These are phyloP conservation scores for Coccomyxa sp. DNA, from an alignment of 139 green algal species.

Conservation along the genomic window DNA sequence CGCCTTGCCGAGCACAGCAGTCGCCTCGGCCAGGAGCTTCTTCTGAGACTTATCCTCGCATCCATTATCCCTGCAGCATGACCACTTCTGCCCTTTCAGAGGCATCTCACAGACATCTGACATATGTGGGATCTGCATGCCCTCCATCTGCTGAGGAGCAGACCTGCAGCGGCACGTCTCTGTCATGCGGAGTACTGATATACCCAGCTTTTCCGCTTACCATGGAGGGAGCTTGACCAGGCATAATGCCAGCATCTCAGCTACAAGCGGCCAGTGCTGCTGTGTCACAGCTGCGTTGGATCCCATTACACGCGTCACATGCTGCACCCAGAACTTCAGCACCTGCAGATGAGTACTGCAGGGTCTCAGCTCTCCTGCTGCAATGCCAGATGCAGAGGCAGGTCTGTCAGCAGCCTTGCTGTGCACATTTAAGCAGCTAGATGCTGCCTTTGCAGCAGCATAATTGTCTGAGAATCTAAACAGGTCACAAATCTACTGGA, in stretches of 20 bases:
- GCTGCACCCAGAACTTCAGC: constrained; percentile 17
- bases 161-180: not conserved
- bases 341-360: not conserved
- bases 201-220: not conserved
- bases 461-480: too few species aligned
- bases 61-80: not conserved
- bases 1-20: not conserved
- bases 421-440: too few species aligned
- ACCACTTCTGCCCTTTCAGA: not conserved
- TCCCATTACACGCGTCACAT: not conserved
- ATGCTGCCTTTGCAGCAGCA: too few species aligned
- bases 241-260: not conserved
- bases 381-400: too few species aligned
- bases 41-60: not conserved
- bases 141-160: not conserved
- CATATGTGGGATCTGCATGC: not conserved
- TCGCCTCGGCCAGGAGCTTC: not conserved
- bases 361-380: too few species aligned
- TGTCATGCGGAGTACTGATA: not conserved
- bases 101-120: not conserved
- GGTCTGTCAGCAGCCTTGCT: too few species aligned
- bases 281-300: not conserved
- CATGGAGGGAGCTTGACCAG: not conserved
- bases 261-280: too few species aligned
- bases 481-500: too few species aligned